Evolutionary conservation across 1,284 basidiomycete species (phyloP).

Genomic region (Microbotryum scabiosae): DNA sequence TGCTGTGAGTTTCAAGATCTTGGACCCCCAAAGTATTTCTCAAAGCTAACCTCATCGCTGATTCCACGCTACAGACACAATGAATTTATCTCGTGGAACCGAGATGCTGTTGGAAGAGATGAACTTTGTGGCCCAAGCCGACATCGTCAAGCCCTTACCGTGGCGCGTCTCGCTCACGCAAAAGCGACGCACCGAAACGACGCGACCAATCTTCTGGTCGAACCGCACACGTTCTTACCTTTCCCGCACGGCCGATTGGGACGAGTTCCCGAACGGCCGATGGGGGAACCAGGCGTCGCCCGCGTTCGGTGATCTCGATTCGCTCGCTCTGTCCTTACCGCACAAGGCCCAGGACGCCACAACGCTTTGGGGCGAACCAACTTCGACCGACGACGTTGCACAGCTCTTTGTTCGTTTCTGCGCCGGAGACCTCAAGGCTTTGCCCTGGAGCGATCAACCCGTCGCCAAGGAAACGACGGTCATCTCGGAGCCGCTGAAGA

Average conservation of each 20-base stretch:
- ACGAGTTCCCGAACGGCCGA: slow-evolving; percentile 44
- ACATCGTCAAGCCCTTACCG: slow-evolving; percentile 43
- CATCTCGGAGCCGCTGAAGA: slow-evolving; percentile 70
- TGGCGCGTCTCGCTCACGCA: slow-evolving; percentile 63
- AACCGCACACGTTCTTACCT: slow-evolving; percentile 86
- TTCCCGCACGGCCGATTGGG: slow-evolving; percentile 53
- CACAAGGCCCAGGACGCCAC: slow-evolving; percentile 57
- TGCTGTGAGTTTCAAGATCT: slow-evolving; percentile 20
- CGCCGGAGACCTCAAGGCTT: slow-evolving; percentile 56
- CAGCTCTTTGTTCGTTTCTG: slow-evolving; percentile 62
- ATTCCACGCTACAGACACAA: slow-evolving; percentile 16
- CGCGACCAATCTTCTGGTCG: slow-evolving; percentile 92
- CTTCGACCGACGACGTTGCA: slow-evolving; percentile 61
- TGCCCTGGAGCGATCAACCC: slow-evolving; percentile 83
- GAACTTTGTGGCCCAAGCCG: slow-evolving; percentile 31
- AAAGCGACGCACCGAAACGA: slow-evolving; percentile 73
- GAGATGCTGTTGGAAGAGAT: slow-evolving; percentile 35
- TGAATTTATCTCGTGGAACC: slow-evolving; percentile 33
- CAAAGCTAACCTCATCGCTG: background rate
- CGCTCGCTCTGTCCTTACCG: slow-evolving; percentile 24
- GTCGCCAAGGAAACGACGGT: slow-evolving; percentile 74
- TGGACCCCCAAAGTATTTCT: background rate
- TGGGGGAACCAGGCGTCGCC: slow-evolving; percentile 44
- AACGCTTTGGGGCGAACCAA: slow-evolving; percentile 73
- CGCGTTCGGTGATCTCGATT: slow-evolving; percentile 40